A percentile compares a stretch with the other conserved stretches of the same genome.
phyloP scores from a whole-genome alignment of 2,329 filamentous ascomycete species.

The Cryoendolithus antarcticus region DNA sequence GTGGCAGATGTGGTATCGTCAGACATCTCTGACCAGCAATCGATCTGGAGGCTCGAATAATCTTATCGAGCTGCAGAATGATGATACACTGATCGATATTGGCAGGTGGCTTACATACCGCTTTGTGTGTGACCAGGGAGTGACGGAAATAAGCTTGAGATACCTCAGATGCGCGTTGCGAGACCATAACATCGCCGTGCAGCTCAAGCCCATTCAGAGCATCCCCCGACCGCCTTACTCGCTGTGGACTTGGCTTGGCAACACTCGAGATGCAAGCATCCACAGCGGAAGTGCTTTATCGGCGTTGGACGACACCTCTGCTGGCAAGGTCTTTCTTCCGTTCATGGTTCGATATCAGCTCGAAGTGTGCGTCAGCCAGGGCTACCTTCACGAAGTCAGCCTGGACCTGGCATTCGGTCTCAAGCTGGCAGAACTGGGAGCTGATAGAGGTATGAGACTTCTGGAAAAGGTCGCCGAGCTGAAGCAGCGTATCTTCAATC shows the following conservation, averaged over 20 bases:
- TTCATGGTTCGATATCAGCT: slow-evolving; percentile 79
- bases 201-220: not conserved
- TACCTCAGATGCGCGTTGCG: slow-evolving; percentile 41
- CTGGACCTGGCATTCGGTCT: slow-evolving; percentile 1
- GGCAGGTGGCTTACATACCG: slow-evolving; percentile 51
- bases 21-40: slow-evolving; percentile 47
- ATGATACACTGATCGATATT: slow-evolving; percentile 45
- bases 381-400: slow-evolving; percentile 62
- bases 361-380: slow-evolving; percentile 81
- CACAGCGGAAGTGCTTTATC: not conserved
- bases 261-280: too few species aligned
- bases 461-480: slow-evolving; percentile 63
- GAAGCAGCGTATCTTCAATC: slow-evolving; percentile 50
- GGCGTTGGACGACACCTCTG: not conserved
- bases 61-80: slow-evolving; percentile 33
- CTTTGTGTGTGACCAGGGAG: slow-evolving; percentile 31
- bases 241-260: slow-evolving; percentile 4
- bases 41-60: not conserved
- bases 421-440: not conserved
- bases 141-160: slow-evolving; percentile 7
- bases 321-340: slow-evolving; percentile 17
- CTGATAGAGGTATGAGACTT: slow-evolving; percentile 43
- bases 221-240: not conserved
- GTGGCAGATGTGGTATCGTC: slow-evolving; percentile 47
- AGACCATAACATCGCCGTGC: slow-evolving; percentile 59